Evolutionary conservation across 2,329 filamentous ascomycete species (phyloP).

Genomic region (Epichloe gansuensis): DNA sequence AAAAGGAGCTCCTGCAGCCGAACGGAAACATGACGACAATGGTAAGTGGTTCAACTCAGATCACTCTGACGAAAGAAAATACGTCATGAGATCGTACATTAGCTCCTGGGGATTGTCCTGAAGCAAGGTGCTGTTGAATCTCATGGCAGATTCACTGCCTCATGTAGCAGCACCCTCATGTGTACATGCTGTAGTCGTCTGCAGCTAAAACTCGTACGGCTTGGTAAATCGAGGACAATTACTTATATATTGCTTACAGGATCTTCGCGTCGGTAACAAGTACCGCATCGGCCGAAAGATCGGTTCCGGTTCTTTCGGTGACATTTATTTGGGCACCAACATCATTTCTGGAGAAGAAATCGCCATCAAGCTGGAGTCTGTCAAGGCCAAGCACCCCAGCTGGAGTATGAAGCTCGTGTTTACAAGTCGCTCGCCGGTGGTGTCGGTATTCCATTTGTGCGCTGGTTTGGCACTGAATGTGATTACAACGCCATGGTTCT

Average conservation of each 20-base stretch:
- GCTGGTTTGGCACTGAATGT: conserved; percentile 98
- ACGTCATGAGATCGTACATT: no score
- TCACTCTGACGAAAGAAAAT: background rate
- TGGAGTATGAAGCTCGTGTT: conserved; percentile 96
- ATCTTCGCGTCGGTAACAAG: conserved; percentile 98
- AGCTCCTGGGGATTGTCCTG: no score
- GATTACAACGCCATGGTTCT: conserved; percentile 99
- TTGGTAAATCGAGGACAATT: background rate
- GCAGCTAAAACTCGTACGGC: no score
- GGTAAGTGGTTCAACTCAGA: conserved; percentile 24
- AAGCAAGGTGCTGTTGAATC: no score
- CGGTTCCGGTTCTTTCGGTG: conserved; percentile 92
- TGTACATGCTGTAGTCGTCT: no score
- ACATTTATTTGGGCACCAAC: conserved; percentile 98
- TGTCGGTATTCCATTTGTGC: conserved; percentile 95
- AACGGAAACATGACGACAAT: conserved; percentile 37
- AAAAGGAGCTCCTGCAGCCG: conserved; percentile 12
- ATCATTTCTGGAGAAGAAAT: conserved; percentile 99
- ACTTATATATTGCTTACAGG: conserved; percentile 37
- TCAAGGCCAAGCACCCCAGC: conserved; percentile 98
- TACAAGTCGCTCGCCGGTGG: conserved; percentile 85
- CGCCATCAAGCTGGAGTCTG: conserved; percentile 97
- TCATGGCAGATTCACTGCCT: no score
- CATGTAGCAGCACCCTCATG: no score
- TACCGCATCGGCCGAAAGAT: conserved; percentile 99